Conservation (phyloP, 495 filamentous ascomycete genomes). For the Hypoxylon lenormandii region DNA sequence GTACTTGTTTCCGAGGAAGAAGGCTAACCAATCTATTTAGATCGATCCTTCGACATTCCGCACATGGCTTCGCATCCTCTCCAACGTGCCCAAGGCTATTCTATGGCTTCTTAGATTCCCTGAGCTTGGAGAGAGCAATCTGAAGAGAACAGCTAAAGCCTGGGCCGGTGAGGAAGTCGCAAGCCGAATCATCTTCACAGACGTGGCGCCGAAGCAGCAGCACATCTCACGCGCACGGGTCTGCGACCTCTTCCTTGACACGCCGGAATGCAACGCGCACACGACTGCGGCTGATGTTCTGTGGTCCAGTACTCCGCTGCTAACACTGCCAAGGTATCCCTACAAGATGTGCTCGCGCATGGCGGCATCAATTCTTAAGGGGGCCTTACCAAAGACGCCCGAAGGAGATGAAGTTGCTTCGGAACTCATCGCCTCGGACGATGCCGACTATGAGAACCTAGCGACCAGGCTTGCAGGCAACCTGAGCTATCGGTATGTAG, state of each 20-base stretch:
- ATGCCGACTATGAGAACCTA: conserved; percentile 82
- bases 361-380: conserved; percentile 91
- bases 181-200: conserved; percentile 92
- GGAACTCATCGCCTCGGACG: conserved; percentile 82
- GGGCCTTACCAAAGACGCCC: conserved; percentile 78
- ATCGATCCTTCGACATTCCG: conserved; percentile 98
- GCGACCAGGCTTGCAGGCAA: conserved; percentile 78
- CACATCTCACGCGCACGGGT: conserved; percentile 93
- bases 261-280: conserved; percentile 97
- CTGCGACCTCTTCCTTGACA: conserved; percentile 95
- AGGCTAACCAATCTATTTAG: conserved; percentile 59
- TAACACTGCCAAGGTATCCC: conserved; percentile 91
- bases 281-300: conserved; percentile 96
- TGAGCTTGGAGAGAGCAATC: conserved; percentile 87
- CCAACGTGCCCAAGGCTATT: conserved; percentile 85
- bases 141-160: conserved; percentile 78
- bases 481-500: conserved; percentile 68
- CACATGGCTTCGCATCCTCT: conserved; percentile 93
- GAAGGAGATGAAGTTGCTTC: conserved; percentile 74
- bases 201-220: conserved; percentile 93
- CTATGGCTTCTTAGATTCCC: conserved; percentile 98
- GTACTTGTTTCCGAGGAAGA: neutral
- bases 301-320: conserved; percentile 92
- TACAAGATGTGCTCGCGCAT: conserved; percentile 99
- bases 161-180: conserved; percentile 92